phyloP scores from a whole-genome alignment of 495 filamentous ascomycete species.

The Poronia punctata region DNA sequence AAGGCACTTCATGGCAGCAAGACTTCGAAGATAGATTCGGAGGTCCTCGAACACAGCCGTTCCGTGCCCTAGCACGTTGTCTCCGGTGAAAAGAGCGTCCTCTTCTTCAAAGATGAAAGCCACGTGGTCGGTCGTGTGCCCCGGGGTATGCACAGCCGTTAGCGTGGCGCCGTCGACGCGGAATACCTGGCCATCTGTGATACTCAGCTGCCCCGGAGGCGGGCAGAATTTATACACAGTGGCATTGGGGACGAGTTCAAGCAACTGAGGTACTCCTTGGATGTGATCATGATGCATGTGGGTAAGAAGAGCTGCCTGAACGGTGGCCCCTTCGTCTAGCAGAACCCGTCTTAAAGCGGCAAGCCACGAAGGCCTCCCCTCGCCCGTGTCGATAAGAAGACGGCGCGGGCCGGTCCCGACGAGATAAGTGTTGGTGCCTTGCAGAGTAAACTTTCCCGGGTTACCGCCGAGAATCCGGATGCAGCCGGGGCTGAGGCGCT shows the following conservation, averaged over 20 bases:
- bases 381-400: constrained; percentile 74
- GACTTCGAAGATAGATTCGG: constrained; percentile 59
- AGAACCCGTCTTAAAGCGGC: constrained; percentile 55
- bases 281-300: constrained; percentile 90
- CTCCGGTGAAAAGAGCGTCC: constrained; percentile 84
- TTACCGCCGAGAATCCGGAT: constrained; percentile 77
- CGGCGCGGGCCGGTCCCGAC: constrained; percentile 61
- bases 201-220: constrained; percentile 40
- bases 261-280: constrained; percentile 63
- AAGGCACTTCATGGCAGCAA: constrained; percentile 61
- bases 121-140: constrained; percentile 85
- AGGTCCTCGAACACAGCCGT: constrained; percentile 90
- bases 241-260: constrained; percentile 51
- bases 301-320: constrained; percentile 65
- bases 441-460: constrained; percentile 61
- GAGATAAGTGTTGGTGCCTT: constrained; percentile 80
- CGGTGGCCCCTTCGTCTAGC: constrained; percentile 53
- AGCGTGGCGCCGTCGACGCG: constrained; percentile 68
- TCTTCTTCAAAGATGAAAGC: constrained; percentile 65
- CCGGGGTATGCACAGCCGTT: constrained; percentile 69
- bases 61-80: constrained; percentile 91
- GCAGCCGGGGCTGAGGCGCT: constrained; percentile 56
- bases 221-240: constrained; percentile 50
- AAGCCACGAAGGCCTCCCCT: constrained; percentile 58
- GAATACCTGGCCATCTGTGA: constrained; percentile 68